Evolutionary conservation across 805 yeast genomes (phyloP), one percentile per base, ranked within the genome.

Genomic region (Candida maris): DNA sequence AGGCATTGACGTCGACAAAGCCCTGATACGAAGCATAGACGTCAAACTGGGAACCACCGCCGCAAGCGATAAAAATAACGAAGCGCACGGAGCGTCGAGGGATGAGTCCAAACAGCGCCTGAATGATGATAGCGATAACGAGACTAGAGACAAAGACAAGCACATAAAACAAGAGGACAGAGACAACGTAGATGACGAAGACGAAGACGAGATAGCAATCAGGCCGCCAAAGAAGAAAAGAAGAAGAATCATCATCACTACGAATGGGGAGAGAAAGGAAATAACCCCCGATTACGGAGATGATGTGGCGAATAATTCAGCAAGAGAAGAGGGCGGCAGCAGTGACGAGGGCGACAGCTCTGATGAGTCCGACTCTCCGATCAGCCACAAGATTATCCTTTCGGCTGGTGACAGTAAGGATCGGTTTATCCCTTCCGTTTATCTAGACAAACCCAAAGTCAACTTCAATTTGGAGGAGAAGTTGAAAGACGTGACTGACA

Each of bases 371-470:
- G 31, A 35, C 19, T 30, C 3, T 32, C 30, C 17, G 14, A 36
- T 18, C 24, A 39, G 27, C 34, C 19, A 6, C 31, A 34, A 13
- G 20, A 19, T 10, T 9, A 19, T 5, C 27, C 18, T 16, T 9
- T 15, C 18, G 1, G 14, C 34, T 7, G 27, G 58, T 40, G 49
- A 61, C 3, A 49, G 52, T 19, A 54, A 49, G 27, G 66, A 59
- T 27, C 31, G 35, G 5, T 61, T 63, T 6, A 58, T 66, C 6
- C 77, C 79, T 1, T 76, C 79, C 2, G 68, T 66, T 3, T 77
- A 59, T 37, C 35, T 37, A 2, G 39, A 26, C 13, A 41, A 42
- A 20, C 41, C 44, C 5, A 28, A 27, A n/a, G 15, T 32, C 4
- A 34, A 43, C 9, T 51, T 57, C 19, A 41, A 47, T 25, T 45